Evolutionary conservation across 1,284 basidiomycete species (phyloP), one percentile per base, ranked within the genome.

Genomic region (Malassezia sp.): DNA sequence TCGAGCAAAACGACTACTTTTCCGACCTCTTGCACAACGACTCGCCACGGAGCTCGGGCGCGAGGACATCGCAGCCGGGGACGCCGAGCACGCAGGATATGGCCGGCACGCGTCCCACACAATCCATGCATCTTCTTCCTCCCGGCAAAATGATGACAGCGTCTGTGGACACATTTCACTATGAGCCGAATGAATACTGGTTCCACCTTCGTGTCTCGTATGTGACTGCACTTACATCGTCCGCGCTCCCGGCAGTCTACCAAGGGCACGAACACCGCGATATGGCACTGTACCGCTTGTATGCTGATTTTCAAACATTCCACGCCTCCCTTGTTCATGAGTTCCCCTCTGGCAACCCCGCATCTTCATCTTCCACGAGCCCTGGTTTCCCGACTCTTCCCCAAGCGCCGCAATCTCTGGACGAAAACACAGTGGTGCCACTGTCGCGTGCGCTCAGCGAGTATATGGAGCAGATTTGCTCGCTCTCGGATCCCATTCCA

Each of bases 241-340:
- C 43, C 26, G 52, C 56, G 21, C 52, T 46, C 1, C 57, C 61
- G 21, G 45, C 45, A 12, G 56, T 61, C 2, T 53, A 55, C 3
- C 56, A 54, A 3, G 63, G 63, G 21, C 41, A 35, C 26, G 61
- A 67, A 47, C 56, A 57, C 11, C 83, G 81, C 62, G 81, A 85
- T 22, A 80, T 97, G 42, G 82, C 90, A 55, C 77, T 97, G 31
- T 96, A 93, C 73, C 80, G 93, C 40, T 80, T 87, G 14, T 99
- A 99, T 75, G 85, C 93, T 65, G 90, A 99, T 71, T 99, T 99
- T 72, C 93, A 91, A 74, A 87, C 91, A 62, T 96, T 96, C 71
- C 93, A 99, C 67, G 84, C 93, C 44, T 76, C 79, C 8, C 78
- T 99, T 28, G 62, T 69, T 1, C 71, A 72, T 15, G 73, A 73